Percentiles rank a stretch among this genome's conserved stretches.
phyloP scores from a whole-genome alignment of 305 asterid species.

The Fraxinus latifolia region DNA sequence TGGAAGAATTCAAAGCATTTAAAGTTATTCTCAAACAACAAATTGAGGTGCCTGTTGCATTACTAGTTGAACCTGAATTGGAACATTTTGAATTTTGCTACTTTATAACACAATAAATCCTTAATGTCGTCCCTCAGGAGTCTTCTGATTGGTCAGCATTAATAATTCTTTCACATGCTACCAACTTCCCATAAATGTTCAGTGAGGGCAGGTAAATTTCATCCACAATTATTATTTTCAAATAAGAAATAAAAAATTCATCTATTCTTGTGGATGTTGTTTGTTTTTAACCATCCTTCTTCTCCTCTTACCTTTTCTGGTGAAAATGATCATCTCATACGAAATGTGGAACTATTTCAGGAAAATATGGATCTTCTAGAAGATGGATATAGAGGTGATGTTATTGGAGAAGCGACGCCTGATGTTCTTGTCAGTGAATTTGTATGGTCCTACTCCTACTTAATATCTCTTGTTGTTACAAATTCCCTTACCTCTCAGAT shows the following conservation, averaged over 20 bases:
- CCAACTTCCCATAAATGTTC: background rate
- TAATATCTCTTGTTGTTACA: background rate
- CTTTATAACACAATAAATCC: background rate
- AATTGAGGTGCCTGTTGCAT: background rate
- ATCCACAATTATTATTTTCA: too few species aligned
- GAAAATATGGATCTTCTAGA: constrained; percentile 61
- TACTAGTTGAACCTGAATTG: background rate
- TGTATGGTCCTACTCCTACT: constrained; percentile 47
- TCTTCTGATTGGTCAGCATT: background rate
- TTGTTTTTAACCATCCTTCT: background rate
- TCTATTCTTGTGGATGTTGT: background rate
- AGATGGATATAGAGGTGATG: constrained; percentile 80
- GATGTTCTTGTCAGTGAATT: constrained; percentile 90
- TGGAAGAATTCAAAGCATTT: background rate
- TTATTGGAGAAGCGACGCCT: constrained; percentile 91
- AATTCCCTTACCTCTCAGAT: background rate
- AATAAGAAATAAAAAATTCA: background rate
- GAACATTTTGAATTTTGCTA: background rate
- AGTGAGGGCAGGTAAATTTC: background rate
- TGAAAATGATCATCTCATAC: background rate
- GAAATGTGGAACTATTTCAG: constrained; percentile 39
- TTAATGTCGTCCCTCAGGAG: background rate
- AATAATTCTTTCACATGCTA: background rate
- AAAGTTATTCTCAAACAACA: background rate
- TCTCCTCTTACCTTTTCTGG: background rate